A percentile compares a stretch with the other conserved stretches of the same genome.
These are phyloP conservation scores for Acer yangbiense DNA, from an alignment of 345 rosid genomes.

Conservation along the genomic window DNA sequence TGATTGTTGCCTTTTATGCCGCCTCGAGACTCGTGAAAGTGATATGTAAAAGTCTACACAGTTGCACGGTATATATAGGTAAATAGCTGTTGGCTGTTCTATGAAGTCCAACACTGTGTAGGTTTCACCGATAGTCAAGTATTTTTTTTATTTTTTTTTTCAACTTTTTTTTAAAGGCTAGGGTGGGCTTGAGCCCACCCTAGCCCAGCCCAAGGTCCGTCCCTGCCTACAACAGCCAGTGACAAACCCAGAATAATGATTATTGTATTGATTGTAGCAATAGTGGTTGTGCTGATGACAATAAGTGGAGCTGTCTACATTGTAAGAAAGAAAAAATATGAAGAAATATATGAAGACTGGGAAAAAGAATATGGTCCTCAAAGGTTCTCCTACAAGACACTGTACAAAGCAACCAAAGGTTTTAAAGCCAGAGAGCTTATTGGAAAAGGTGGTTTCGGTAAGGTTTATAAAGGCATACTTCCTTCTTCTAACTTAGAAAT, in stretches of 20 bases:
- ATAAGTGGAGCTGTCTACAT: slow-evolving; percentile 21
- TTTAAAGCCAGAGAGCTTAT: slow-evolving; percentile 38
- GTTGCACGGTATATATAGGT: no score
- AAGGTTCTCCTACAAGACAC: slow-evolving; percentile 37
- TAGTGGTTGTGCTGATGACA: slow-evolving; percentile 16
- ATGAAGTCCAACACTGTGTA: no score
- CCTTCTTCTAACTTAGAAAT: slow-evolving; percentile 27
- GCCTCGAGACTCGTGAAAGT: no score
- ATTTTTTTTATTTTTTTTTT: no score
- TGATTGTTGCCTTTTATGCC: no score
- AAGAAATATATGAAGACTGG: slow-evolving; percentile 51
- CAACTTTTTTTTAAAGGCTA: no score
- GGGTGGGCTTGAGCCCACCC: no score
- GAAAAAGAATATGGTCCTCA: slow-evolving; percentile 50
- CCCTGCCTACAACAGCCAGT: no score
- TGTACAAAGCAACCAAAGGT: slow-evolving; percentile 52
- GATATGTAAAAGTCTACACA: no score
- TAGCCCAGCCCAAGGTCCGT: no score
- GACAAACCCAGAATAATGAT: background rate
- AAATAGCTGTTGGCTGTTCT: no score
- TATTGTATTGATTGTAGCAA: slow-evolving; percentile 21
- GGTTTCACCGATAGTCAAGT: no score
- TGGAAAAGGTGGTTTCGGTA: slow-evolving; percentile 53
- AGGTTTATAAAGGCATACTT: slow-evolving; percentile 45
- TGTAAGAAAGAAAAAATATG: slow-evolving; percentile 25